Evolutionary conservation across 2,329 filamentous ascomycete genomes (phyloP).

Genomic region (Aspergillus tamarii): DNA sequence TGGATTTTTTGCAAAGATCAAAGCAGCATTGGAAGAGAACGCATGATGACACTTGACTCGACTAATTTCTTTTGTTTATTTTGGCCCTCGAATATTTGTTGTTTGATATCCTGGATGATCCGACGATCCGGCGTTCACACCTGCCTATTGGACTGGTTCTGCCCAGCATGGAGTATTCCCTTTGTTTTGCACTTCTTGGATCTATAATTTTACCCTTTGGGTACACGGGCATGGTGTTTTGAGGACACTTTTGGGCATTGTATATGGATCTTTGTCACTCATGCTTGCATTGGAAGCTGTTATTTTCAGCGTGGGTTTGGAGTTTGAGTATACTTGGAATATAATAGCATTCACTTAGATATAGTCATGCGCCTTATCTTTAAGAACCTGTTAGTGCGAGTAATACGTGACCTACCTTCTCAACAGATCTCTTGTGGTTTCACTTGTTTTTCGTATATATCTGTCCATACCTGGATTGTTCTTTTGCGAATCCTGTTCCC

Average conservation of each 20-base stretch:
- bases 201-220: conserved; percentile 15
- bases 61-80: conserved; percentile 31
- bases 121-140: conserved; percentile 23
- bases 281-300: conserved; percentile 15
- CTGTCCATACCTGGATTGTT: no score
- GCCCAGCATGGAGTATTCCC: conserved; percentile 8
- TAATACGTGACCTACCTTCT: not conserved
- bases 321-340: conserved; percentile 10
- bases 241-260: conserved; percentile 20
- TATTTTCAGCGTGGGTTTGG: conserved; percentile 4
- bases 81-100: conserved; percentile 16
- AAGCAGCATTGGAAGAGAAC: conserved; percentile 48
- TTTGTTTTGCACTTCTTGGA: conserved; percentile 22
- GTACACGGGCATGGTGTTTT: conserved; percentile 17
- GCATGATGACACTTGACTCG: conserved; percentile 29
- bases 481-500: no score
- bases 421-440: not conserved
- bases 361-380: not conserved
- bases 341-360: conserved; percentile 2
- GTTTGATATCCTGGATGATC: conserved; percentile 34
- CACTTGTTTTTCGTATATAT: no score
- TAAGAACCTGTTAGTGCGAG: not conserved
- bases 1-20: conserved; percentile 53
- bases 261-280: conserved; percentile 14
- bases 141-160: conserved; percentile 10